Percentiles rank a stretch among this genome's conserved stretches.
phyloP scores from a whole-genome alignment of 139 green algal genomes.

The Tetradesmus obliquus region DNA sequence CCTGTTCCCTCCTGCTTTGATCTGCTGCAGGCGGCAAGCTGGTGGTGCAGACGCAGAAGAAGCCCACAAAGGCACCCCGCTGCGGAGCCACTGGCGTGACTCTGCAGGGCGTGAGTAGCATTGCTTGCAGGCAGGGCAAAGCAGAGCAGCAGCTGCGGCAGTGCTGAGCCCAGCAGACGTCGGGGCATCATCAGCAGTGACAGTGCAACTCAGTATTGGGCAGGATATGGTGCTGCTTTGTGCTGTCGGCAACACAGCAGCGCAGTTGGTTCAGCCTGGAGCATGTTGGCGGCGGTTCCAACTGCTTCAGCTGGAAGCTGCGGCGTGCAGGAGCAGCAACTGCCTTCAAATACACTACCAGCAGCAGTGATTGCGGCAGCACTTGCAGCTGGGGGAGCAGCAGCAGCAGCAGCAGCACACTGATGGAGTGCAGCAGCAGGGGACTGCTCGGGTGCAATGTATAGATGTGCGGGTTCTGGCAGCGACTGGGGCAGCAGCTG shows the following conservation, averaged over 20 bases:
- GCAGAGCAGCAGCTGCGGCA: not conserved
- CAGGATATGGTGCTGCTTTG: too few relatives aligned
- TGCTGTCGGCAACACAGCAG: too few relatives aligned
- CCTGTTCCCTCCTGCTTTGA: too few relatives aligned
- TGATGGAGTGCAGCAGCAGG: not conserved
- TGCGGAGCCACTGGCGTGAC: constrained; percentile 84
- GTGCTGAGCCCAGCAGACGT: not conserved
- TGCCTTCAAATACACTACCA: not conserved
- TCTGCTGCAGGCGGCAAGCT: constrained; percentile 87
- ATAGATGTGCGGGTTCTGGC: not conserved
- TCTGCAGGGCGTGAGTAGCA: constrained; percentile 85
- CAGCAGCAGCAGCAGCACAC: not conserved
- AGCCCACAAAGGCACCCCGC: constrained; percentile 83
- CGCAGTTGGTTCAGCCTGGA: too few relatives aligned
- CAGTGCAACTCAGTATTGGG: not conserved
- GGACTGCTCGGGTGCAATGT: not conserved
- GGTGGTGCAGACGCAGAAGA: constrained; percentile 93
- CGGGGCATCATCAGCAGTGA: not conserved
- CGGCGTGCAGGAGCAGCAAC: not conserved
- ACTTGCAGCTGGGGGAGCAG: not conserved
- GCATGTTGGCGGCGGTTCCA: too few relatives aligned
- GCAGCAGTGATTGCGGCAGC: not conserved
- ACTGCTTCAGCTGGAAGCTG: not conserved
- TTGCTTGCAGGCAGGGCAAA: constrained; percentile 3
- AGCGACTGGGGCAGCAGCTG: not conserved